phyloP scores from a whole-genome alignment of 2,329 filamentous ascomycete species.

The Fusarium floridanum region DNA sequence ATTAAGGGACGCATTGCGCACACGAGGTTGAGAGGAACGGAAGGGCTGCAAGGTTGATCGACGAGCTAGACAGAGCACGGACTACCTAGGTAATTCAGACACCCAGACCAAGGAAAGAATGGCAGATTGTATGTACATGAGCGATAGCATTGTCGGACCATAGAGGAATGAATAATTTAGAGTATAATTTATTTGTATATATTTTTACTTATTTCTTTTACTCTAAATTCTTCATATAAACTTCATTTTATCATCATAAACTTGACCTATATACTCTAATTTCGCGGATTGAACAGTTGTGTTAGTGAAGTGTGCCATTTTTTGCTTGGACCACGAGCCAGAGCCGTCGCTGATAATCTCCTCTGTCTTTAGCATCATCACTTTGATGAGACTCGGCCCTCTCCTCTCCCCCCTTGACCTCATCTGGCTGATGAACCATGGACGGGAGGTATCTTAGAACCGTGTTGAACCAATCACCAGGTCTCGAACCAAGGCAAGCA shows the following conservation, averaged over 20 bases:
- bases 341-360: conserved; percentile 1
- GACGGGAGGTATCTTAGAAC: not conserved
- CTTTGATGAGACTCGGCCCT: not conserved
- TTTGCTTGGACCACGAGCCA: not conserved
- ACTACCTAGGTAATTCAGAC: not conserved
- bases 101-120: too few relatives aligned
- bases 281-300: too few relatives aligned
- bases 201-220: too few relatives aligned
- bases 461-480: conserved; percentile 28
- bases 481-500: not conserved
- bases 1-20: conserved; percentile 16
- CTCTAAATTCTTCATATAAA: too few relatives aligned
- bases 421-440: conserved; percentile 13
- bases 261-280: too few relatives aligned
- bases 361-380: not conserved
- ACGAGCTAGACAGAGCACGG: conserved; percentile 30
- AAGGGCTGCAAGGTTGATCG: conserved; percentile 18
- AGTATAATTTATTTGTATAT: too few relatives aligned
- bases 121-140: too few relatives aligned
- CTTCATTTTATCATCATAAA: too few relatives aligned
- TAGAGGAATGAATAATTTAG: too few relatives aligned
- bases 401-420: conserved; percentile 8
- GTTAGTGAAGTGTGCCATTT: too few relatives aligned
- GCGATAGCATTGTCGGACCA: too few relatives aligned
- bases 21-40: conserved; percentile 31